A percentile compares a stretch with the other conserved stretches of the same genome.
phyloP scores from a whole-genome alignment of 2,329 filamentous ascomycete species.

The Diplodia intermedia region DNA sequence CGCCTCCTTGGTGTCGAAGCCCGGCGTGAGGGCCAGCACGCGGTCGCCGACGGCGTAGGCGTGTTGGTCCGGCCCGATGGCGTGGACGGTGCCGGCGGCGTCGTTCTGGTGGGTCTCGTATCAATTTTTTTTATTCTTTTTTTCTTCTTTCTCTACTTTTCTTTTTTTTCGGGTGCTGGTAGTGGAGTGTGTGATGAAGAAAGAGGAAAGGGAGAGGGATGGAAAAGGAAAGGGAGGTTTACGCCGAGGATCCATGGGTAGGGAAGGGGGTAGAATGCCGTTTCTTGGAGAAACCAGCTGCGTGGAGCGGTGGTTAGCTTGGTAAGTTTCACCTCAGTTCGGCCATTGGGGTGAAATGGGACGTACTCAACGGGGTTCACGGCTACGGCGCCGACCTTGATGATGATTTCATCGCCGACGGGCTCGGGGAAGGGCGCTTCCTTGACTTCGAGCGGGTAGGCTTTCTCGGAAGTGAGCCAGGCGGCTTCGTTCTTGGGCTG shows the following conservation, averaged over 20 bases:
- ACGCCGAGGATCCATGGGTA: conserved; percentile 47
- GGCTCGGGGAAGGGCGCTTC: conserved; percentile 54
- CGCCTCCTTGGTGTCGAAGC: conserved; percentile 45
- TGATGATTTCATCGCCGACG: conserved; percentile 55
- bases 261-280: conserved; percentile 39
- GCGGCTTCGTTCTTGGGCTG: conserved; percentile 17
- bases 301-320: background rate
- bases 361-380: conserved; percentile 56
- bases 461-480: conserved; percentile 12
- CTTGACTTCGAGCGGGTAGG: conserved; percentile 47
- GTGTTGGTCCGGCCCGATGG: conserved; percentile 28
- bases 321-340: background rate
- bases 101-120: conserved; percentile 34
- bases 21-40: conserved; percentile 39
- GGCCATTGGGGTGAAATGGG: background rate
- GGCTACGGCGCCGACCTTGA: conserved; percentile 57
- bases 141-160: too few relatives aligned
- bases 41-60: conserved; percentile 33
- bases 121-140: too few relatives aligned
- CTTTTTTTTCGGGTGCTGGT: too few relatives aligned
- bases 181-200: too few relatives aligned
- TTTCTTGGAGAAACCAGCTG: background rate
- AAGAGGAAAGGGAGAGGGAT: too few relatives aligned
- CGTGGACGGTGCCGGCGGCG: conserved; percentile 46
- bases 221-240: too few relatives aligned